These are phyloP conservation scores for Aspergillus tamarii DNA, from an alignment of 2,329 filamentous ascomycete species.

Conservation along the genomic window DNA sequence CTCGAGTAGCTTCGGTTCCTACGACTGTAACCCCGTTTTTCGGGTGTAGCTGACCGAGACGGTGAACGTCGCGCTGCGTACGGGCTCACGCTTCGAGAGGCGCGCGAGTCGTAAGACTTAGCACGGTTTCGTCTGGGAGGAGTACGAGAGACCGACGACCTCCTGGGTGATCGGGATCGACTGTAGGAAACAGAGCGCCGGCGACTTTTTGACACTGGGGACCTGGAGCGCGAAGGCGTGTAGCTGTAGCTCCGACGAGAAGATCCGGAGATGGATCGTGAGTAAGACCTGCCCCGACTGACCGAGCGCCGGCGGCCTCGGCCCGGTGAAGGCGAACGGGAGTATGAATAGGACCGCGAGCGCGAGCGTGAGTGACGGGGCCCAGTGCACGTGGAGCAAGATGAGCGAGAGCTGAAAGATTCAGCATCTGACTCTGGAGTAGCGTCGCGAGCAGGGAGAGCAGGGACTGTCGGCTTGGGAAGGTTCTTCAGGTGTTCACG, in stretches of 20 bases:
- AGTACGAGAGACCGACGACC: slow-evolving; percentile 33
- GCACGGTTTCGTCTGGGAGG: slow-evolving; percentile 30
- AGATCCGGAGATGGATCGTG: slow-evolving; percentile 35
- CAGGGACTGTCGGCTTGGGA: slow-evolving; percentile 78
- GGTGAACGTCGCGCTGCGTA: slow-evolving; percentile 31
- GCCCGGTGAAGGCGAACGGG: slow-evolving; percentile 39
- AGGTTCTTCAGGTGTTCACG: slow-evolving; percentile 86
- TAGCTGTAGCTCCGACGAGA: slow-evolving; percentile 38
- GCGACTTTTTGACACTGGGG: slow-evolving; percentile 34
- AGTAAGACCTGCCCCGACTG: slow-evolving; percentile 34
- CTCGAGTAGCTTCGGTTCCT: slow-evolving; percentile 36
- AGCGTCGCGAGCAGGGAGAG: slow-evolving; percentile 59
- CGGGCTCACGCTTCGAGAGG: slow-evolving; percentile 28
- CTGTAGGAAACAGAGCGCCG: slow-evolving; percentile 38
- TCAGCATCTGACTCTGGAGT: slow-evolving; percentile 72
- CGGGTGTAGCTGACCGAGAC: slow-evolving; percentile 38
- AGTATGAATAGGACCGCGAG: slow-evolving; percentile 46
- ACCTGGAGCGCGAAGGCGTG: slow-evolving; percentile 42
- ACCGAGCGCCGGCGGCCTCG: slow-evolving; percentile 30
- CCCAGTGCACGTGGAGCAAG: slow-evolving; percentile 30
- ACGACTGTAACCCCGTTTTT: slow-evolving; percentile 24
- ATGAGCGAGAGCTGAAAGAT: slow-evolving; percentile 54
- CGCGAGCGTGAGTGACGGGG: slow-evolving; percentile 44
- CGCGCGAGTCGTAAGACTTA: slow-evolving; percentile 32
- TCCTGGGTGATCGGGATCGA: slow-evolving; percentile 33